These are phyloP conservation scores for Tricholoma flavovirens DNA, from an alignment of 768 basidiomycete genomes.

Conservation along the genomic window DNA sequence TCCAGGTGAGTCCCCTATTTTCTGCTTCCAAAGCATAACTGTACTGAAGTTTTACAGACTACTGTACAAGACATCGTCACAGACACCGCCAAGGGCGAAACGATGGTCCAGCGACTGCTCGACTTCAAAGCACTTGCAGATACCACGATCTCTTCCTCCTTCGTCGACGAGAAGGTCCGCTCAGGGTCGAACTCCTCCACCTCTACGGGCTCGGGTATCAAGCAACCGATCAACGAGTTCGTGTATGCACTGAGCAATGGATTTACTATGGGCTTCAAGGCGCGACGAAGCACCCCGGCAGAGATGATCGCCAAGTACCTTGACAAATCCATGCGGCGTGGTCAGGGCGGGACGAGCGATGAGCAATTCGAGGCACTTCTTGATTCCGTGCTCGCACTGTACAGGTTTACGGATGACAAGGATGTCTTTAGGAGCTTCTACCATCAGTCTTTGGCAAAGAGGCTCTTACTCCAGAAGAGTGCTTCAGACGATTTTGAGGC, in stretches of 20 bases:
- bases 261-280: slow-evolving; percentile 69
- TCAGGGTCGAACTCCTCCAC: slow-evolving; percentile 12
- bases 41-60: slow-evolving; percentile 28
- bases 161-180: slow-evolving; percentile 36
- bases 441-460: slow-evolving; percentile 81
- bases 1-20: slow-evolving; percentile 39
- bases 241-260: slow-evolving; percentile 65
- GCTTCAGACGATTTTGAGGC: slow-evolving; percentile 87
- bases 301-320: slow-evolving; percentile 92
- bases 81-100: slow-evolving; percentile 56
- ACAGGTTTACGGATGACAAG: slow-evolving; percentile 86
- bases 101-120: slow-evolving; percentile 73
- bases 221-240: slow-evolving; percentile 49
- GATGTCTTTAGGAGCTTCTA: slow-evolving; percentile 95
- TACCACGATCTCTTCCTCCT: slow-evolving; percentile 41
- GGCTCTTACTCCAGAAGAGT: slow-evolving; percentile 75
- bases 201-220: slow-evolving; percentile 28
- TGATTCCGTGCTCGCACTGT: slow-evolving; percentile 65
- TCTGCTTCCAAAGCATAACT: background rate
- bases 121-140: slow-evolving; percentile 60
- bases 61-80: slow-evolving; percentile 61
- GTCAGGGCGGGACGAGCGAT: slow-evolving; percentile 67
- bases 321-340: slow-evolving; percentile 81
- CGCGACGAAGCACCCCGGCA: slow-evolving; percentile 75
- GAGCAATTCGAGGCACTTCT: slow-evolving; percentile 56